Conservation (phyloP, 768 basidiomycete genomes). For the Astraeus odoratus region DNA sequence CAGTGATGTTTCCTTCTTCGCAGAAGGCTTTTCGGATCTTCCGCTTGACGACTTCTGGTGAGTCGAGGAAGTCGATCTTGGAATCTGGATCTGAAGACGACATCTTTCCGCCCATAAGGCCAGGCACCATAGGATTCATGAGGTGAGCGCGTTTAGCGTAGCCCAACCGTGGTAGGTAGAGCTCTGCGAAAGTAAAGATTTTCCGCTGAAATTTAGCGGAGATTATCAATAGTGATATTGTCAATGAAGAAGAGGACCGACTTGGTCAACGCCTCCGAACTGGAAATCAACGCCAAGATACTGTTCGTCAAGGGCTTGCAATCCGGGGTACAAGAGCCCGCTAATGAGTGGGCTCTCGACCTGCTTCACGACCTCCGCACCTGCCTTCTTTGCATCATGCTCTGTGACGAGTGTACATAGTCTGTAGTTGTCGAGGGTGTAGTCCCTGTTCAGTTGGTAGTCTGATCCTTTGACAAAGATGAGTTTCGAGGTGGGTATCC, state of each 20-base stretch:
- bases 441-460: conserved; percentile 87
- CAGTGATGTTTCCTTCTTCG: conserved; percentile 82
- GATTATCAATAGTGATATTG: not conserved
- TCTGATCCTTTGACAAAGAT: conserved; percentile 84
- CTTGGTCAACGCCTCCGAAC: conserved; percentile 97
- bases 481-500: conserved; percentile 82
- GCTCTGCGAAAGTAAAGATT: conserved; percentile 97
- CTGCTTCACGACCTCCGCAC: conserved; percentile 98
- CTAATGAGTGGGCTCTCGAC: conserved; percentile 87
- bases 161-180: conserved; percentile 89
- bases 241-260: conserved; percentile 27
- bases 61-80: conserved; percentile 96
- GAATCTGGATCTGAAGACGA: conserved; percentile 96
- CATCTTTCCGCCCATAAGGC: conserved; percentile 94
- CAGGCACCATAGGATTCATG: conserved; percentile 98
- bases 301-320: conserved; percentile 96
- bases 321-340: conserved; percentile 89
- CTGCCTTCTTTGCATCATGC: conserved; percentile 97
- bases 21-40: conserved; percentile 93
- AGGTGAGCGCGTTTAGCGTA: conserved; percentile 93
- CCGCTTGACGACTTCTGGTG: conserved; percentile 72
- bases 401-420: conserved; percentile 89
- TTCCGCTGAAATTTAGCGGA: conserved; percentile 58
- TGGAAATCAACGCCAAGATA: conserved; percentile 96
- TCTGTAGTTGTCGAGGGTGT: conserved; percentile 92